A percentile compares a stretch with the other conserved stretches of the same genome.
These are phyloP conservation scores for Mycena belliarum DNA, from an alignment of 768 basidiomycete genomes.

Conservation along the genomic window DNA sequence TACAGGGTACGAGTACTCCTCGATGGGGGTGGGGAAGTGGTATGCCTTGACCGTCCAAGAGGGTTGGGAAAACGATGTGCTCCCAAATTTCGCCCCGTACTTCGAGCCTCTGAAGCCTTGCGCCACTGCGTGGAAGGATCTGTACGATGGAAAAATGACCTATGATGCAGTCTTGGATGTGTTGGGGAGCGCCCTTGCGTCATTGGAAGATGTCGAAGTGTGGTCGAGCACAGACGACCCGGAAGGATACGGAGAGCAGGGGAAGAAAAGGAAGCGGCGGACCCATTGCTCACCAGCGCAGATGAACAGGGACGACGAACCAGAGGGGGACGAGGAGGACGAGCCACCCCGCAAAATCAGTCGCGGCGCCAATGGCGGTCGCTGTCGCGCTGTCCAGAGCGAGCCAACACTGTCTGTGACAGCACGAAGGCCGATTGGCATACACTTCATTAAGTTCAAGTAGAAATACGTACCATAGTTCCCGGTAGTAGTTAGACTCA, in stretches of 20 bases:
- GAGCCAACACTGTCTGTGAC: neutral
- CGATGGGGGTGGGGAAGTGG: neutral
- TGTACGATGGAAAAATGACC: neutral
- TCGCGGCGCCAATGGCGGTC: too few relatives aligned
- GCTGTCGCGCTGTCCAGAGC: too few relatives aligned
- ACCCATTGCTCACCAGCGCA: too few relatives aligned
- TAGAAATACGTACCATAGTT: too few relatives aligned
- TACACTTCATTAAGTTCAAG: neutral
- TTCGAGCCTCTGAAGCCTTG: constrained; percentile 7
- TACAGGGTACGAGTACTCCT: neutral
- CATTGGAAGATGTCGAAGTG: neutral
- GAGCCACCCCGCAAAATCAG: too few relatives aligned
- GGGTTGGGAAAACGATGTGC: neutral
- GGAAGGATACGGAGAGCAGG: neutral
- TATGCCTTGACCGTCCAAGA: too few relatives aligned
- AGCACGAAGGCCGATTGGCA: too few relatives aligned
- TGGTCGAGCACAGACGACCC: constrained; percentile 1
- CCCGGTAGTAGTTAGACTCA: too few relatives aligned
- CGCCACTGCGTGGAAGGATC: neutral
- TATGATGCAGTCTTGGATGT: neutral
- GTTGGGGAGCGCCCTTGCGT: neutral
- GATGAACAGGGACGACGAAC: too few relatives aligned
- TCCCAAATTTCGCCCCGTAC: neutral
- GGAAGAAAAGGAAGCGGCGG: neutral
- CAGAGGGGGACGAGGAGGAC: too few relatives aligned